These are phyloP conservation scores for Neolentinus lepideus DNA, from an alignment of 1,284 basidiomycete genomes.

Conservation along the genomic window DNA sequence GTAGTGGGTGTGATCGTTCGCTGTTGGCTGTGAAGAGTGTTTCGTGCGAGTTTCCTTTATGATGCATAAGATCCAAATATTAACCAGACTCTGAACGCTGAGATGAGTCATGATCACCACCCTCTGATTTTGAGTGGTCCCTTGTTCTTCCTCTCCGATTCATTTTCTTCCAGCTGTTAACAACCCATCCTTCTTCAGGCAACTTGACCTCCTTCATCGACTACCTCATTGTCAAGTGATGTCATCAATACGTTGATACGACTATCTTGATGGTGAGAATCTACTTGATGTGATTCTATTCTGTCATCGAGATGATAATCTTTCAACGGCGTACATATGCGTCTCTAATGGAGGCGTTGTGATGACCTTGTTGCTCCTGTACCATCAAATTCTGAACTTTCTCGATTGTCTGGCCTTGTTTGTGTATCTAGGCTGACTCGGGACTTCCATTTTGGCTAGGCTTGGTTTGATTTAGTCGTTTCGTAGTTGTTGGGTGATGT, in stretches of 20 bases:
- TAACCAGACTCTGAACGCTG: background rate
- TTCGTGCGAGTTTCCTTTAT: background rate
- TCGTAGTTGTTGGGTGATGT: no score
- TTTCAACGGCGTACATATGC: background rate
- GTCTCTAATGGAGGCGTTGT: background rate
- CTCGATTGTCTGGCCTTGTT: background rate
- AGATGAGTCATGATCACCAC: constrained; percentile 1
- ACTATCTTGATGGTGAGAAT: no score
- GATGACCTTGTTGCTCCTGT: background rate
- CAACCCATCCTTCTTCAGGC: no score
- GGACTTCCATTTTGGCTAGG: no score
- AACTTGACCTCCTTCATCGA: no score
- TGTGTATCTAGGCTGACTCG: no score
- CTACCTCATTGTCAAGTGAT: no score
- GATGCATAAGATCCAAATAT: background rate
- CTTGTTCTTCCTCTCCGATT: background rate
- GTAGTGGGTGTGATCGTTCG: background rate
- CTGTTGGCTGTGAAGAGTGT: background rate
- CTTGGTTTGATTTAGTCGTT: no score
- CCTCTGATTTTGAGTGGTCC: background rate
- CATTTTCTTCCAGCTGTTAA: background rate
- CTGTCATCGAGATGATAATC: background rate
- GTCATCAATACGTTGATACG: no score
- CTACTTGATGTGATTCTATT: background rate
- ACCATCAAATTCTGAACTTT: background rate